Conservation (phyloP, 2,329 filamentous ascomycete genomes). For the Aureobasidium subglaciale region DNA sequence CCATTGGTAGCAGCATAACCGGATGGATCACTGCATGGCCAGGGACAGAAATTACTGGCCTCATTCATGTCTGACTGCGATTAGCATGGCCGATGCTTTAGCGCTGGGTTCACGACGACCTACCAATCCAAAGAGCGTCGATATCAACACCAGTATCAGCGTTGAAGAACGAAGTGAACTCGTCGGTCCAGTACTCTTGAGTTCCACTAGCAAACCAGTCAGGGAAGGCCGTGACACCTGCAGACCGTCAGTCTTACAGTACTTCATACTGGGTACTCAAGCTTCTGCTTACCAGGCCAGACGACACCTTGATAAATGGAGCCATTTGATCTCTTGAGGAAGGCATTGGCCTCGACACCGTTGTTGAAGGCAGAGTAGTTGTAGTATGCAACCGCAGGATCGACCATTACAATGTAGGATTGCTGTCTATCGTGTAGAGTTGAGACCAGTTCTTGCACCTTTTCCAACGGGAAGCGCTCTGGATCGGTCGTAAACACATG, state of each 20-base stretch:
- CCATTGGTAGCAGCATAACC: slow-evolving; percentile 32
- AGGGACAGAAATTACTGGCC: slow-evolving; percentile 47
- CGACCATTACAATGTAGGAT: slow-evolving; percentile 59
- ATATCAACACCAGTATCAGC: slow-evolving; percentile 61
- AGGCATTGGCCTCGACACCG: slow-evolving; percentile 51
- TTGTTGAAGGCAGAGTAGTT: slow-evolving; percentile 53
- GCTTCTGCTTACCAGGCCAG: slow-evolving; percentile 58
- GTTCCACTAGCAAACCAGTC: slow-evolving; percentile 68
- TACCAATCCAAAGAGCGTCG: slow-evolving; percentile 59
- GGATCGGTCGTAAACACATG: slow-evolving; percentile 60
- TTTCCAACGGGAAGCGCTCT: slow-evolving; percentile 53
- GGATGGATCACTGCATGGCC: slow-evolving; percentile 32
- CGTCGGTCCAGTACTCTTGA: slow-evolving; percentile 60
- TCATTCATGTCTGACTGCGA: slow-evolving; percentile 57
- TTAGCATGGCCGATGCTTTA: background rate
- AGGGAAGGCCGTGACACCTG: slow-evolving; percentile 27
- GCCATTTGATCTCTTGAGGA: slow-evolving; percentile 49
- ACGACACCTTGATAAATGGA: slow-evolving; percentile 57
- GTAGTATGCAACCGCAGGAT: slow-evolving; percentile 51
- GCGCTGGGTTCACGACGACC: background rate
- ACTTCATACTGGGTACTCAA: too few species aligned
- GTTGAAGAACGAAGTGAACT: slow-evolving; percentile 61
- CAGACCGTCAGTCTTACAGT: background rate
- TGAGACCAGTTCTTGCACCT: slow-evolving; percentile 57
- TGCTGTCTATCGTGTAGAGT: slow-evolving; percentile 43